A percentile compares a stretch with the other conserved stretches of the same genome.
phyloP scores from a whole-genome alignment of 306 rosid species.

The Quercus parvula region DNA sequence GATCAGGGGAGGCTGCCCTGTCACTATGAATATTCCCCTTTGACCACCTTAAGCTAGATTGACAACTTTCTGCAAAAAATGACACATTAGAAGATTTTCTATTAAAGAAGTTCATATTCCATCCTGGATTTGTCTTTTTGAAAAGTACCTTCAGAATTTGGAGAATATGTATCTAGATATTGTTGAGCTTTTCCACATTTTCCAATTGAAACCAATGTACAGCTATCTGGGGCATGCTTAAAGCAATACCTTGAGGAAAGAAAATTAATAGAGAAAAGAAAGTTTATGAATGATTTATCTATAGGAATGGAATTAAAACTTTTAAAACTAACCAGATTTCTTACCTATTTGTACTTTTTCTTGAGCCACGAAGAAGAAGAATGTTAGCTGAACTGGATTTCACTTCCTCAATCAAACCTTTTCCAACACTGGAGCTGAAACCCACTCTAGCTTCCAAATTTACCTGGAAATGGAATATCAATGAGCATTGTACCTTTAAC shows the following conservation, averaged over 20 bases:
- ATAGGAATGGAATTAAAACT: background rate
- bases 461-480: constrained; percentile 44
- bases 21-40: constrained; percentile 22
- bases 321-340: constrained; percentile 1
- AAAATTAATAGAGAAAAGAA: background rate
- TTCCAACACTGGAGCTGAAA: constrained; percentile 52
- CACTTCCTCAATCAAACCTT: constrained; percentile 68
- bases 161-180: constrained; percentile 26
- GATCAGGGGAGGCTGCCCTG: constrained; percentile 30
- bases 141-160: constrained; percentile 49
- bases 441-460: constrained; percentile 86
- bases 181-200: constrained; percentile 28
- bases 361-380: constrained; percentile 70
- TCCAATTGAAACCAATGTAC: constrained; percentile 57
- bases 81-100: constrained; percentile 3
- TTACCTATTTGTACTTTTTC: constrained; percentile 53
- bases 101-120: background rate
- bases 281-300: background rate
- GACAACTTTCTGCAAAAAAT: constrained; percentile 22
- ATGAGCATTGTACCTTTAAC: constrained; percentile 4
- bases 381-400: constrained; percentile 60
- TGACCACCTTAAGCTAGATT: constrained; percentile 31
- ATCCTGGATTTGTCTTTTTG: background rate
- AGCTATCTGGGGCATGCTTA: constrained; percentile 57
- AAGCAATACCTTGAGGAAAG: constrained; percentile 53